A percentile compares a stretch with the other conserved stretches of the same genome.
phyloP scores from a whole-genome alignment of 352 stramenopile genomes.

The Phytophthora idaei region DNA sequence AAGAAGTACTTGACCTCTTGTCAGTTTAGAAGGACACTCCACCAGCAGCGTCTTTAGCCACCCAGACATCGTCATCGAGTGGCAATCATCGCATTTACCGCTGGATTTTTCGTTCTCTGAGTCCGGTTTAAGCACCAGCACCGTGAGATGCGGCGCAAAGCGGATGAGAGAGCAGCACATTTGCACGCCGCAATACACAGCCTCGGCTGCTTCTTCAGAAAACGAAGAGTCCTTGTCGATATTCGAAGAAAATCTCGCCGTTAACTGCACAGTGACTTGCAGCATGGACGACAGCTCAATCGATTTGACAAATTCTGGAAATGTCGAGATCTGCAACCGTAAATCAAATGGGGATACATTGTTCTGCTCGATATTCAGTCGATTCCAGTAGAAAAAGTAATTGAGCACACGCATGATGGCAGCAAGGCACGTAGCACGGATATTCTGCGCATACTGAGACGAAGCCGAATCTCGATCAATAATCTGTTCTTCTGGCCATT shows the following conservation, averaged over 20 bases:
- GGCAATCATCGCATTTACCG: background rate
- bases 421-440: constrained; percentile 55
- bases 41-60: constrained; percentile 38
- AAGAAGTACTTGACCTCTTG: constrained; percentile 23
- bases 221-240: constrained; percentile 1
- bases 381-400: constrained; percentile 49
- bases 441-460: constrained; percentile 42
- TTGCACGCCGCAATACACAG: constrained; percentile 27
- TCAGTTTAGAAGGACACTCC: constrained; percentile 30
- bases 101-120: background rate
- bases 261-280: constrained; percentile 16
- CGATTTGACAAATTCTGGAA: constrained; percentile 42
- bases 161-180: constrained; percentile 34
- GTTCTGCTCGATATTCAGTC: background rate
- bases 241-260: constrained; percentile 10
- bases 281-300: constrained; percentile 31
- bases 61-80: constrained; percentile 2
- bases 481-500: constrained; percentile 21
- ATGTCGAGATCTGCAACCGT: constrained; percentile 34
- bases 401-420: constrained; percentile 50
- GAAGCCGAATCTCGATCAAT: constrained; percentile 2
- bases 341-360: constrained; percentile 36
- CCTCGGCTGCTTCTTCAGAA: constrained; percentile 36
- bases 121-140: constrained; percentile 14
- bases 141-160: constrained; percentile 20